Evolutionary conservation across 768 basidiomycete genomes (phyloP).

Genomic region (Baorangia bicolor): DNA sequence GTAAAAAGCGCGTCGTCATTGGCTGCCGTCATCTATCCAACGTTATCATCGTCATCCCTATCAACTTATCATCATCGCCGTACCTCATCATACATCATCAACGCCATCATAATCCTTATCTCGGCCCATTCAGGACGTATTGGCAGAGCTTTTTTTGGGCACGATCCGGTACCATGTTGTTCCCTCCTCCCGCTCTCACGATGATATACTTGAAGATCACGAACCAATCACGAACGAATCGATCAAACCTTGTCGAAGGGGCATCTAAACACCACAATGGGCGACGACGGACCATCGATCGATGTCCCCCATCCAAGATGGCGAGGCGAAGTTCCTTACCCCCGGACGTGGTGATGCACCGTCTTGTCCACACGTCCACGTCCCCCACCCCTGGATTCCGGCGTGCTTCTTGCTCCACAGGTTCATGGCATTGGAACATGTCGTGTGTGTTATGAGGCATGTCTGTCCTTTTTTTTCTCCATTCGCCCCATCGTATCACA

Average conservation of each 20-base stretch:
- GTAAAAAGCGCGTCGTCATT: background rate
- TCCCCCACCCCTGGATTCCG: background rate
- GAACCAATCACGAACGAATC: slow-evolving; percentile 12
- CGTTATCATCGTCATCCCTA: background rate
- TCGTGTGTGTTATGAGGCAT: background rate
- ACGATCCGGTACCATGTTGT: slow-evolving; percentile 6
- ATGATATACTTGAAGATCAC: background rate
- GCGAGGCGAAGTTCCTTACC: slow-evolving; percentile 1
- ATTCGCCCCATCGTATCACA: background rate
- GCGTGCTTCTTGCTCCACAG: background rate
- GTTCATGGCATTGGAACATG: background rate
- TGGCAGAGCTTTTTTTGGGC: slow-evolving; percentile 4
- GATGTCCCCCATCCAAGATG: background rate
- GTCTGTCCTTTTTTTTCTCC: background rate
- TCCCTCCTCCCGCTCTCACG: slow-evolving; percentile 15
- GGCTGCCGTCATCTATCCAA: background rate
- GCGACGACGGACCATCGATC: slow-evolving; percentile 10
- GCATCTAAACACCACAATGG: slow-evolving; percentile 2
- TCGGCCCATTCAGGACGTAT: background rate
- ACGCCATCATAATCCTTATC: slow-evolving; percentile 13
- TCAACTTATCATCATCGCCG: background rate
- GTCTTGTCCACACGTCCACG: background rate
- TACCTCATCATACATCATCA: slow-evolving; percentile 1
- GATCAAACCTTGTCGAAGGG: slow-evolving; percentile 19
- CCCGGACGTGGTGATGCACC: background rate